Base-by-base conservation (phyloP, 2,329 filamentous ascomycete genomes). In the Aspergillus uvarum region DNA sequence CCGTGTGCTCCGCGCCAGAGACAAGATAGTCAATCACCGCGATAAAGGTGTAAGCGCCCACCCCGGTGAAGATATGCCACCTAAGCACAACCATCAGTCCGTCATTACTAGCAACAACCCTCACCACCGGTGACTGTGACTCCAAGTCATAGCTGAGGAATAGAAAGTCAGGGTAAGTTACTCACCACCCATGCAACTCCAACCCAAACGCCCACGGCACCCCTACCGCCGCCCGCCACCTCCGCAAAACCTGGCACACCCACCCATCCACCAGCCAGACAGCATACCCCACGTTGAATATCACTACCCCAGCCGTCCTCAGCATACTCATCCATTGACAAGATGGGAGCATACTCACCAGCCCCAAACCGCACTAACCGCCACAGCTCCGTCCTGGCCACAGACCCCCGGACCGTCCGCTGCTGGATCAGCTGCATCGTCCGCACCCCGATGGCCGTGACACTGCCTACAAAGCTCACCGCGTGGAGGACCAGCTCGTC, bases 181-280 rank as follows among this genome's bases (percentile, higher is more conserved):
- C 60, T n/a, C 65, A 72, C 70, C 71, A 74, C 8, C 70, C 72
- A 56, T 73, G 71, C 42, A 74, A 63, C 50, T 74, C 71, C 16
- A 73, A 60, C 22, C 65, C 11, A 52, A 68, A 73, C 1, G 64
- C 70, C 59, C 63, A 67, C 4, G 68, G 68, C 8, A 70, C 56
- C 22, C 69, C 68, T 5, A 72, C 51, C n/a, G 29, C 24, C 10
- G 38, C 56, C 48, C 71, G 56, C n/a, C 59, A 26, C 3, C 60
- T 49, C 10, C 54, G 66, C 4, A 73, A 38, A 24, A 49, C 62
- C 4, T 38, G 59, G 48, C 70, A 72, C 6, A 58, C 52, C 52
- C 65, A 69, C 2, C 59, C 51, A 60, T 74, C 71, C 48, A 72
- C 57, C 16, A 72, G 14, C 70, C 70, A 73, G 14, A 67, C 26